Conservation (phyloP, 2,329 filamentous ascomycete species). For the Diatrype stigma region DNA sequence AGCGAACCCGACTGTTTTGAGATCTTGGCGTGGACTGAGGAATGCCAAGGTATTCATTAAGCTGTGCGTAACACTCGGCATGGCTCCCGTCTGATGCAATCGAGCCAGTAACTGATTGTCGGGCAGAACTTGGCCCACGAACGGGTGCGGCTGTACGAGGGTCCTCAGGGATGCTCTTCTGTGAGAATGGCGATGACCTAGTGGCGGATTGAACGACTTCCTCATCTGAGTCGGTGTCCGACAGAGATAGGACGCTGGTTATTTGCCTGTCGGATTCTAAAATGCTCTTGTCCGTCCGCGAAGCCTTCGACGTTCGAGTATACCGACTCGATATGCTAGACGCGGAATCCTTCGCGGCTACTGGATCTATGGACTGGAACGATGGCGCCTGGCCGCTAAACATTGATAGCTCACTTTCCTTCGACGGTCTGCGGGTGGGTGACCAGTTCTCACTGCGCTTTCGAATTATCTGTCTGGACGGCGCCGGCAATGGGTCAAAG, state of each 20-base stretch:
- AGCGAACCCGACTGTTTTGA: conserved; percentile 15
- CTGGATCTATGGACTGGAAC: conserved; percentile 18
- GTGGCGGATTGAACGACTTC: conserved; percentile 32
- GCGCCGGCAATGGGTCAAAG: conserved; percentile 17
- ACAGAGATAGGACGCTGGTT: conserved; percentile 53
- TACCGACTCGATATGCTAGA: conserved; percentile 53
- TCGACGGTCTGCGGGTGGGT: conserved; percentile 23
- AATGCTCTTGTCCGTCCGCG: conserved; percentile 44
- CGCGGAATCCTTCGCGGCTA: conserved; percentile 35
- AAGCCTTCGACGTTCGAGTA: conserved; percentile 51
- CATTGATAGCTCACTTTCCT: conserved; percentile 22
- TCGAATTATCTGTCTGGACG: conserved; percentile 14
- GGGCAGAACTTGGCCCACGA: conserved; percentile 8
- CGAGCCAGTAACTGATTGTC: conserved; percentile 15
- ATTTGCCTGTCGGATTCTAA: conserved; percentile 48
- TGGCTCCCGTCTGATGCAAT: conserved; percentile 30
- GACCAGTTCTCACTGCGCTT: conserved; percentile 12
- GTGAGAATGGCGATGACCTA: conserved; percentile 30
- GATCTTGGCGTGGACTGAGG: conserved; percentile 24
- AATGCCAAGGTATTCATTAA: conserved; percentile 40
- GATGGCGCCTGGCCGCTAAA: conserved; percentile 19
- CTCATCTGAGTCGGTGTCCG: conserved; percentile 53
- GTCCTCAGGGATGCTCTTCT: conserved; percentile 21
- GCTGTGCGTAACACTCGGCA: conserved; percentile 35
- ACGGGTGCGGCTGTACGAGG: conserved; percentile 13